Evolutionary conservation across 805 yeast species (phyloP).

Genomic region (Ogataea neopini): DNA sequence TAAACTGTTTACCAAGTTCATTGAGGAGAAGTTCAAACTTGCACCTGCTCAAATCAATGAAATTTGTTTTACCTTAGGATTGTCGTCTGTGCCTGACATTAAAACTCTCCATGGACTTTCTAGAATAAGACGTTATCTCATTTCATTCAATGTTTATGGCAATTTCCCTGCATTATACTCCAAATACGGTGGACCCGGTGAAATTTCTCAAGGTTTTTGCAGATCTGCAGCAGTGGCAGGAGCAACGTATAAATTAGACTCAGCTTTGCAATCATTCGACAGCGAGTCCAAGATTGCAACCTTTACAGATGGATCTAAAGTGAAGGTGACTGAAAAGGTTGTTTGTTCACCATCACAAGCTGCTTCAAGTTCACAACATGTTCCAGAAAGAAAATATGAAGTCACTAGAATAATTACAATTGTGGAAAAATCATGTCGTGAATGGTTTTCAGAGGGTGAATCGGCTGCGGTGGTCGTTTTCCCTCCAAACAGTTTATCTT

Average conservation of each 20-base stretch:
- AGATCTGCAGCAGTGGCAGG: constrained; percentile 98
- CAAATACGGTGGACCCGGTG: constrained; percentile 96
- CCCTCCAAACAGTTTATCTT: constrained; percentile 79
- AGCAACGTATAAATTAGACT: constrained; percentile 83
- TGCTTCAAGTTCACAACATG: constrained; percentile 42
- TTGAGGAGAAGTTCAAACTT: constrained; percentile 66
- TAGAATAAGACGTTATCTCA: constrained; percentile 78
- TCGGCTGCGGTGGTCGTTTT: constrained; percentile 85
- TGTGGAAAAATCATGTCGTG: constrained; percentile 82
- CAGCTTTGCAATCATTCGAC: constrained; percentile 65
- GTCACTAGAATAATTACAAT: constrained; percentile 77
- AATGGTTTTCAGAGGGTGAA: constrained; percentile 90
- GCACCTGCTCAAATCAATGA: constrained; percentile 78
- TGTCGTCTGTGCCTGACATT: constrained; percentile 61
- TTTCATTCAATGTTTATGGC: constrained; percentile 89
- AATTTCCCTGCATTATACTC: constrained; percentile 90
- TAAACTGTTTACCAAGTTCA: constrained; percentile 57
- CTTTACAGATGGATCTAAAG: constrained; percentile 72
- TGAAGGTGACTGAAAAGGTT: constrained; percentile 76
- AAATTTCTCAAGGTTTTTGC: constrained; percentile 93
- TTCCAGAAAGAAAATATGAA: constrained; percentile 50
- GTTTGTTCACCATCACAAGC: constrained; percentile 74
- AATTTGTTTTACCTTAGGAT: constrained; percentile 81
- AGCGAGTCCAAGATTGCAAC: constrained; percentile 64
- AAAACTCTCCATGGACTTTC: constrained; percentile 74